Percentiles rank a stretch among this genome's conserved stretches.
Evolutionary conservation across 2,329 filamentous ascomycete genomes (phyloP).

Genomic region (Acrocalymma vagum): DNA sequence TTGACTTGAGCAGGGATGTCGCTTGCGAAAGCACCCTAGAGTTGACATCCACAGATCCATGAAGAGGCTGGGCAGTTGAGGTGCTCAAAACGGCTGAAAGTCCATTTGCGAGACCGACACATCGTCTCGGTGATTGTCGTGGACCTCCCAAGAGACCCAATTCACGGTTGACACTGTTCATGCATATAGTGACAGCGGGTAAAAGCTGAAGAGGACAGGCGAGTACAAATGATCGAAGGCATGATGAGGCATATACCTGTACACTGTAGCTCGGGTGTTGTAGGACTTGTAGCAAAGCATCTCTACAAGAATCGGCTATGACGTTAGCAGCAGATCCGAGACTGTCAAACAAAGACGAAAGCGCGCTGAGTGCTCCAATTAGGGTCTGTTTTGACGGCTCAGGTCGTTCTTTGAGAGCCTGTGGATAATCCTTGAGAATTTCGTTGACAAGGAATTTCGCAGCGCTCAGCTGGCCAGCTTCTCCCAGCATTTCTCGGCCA

Average conservation of each 20-base stretch:
- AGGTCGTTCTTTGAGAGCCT: conserved; percentile 82
- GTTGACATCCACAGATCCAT: conserved; percentile 95
- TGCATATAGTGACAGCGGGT: conserved; percentile 90
- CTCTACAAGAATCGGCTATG: conserved; percentile 84
- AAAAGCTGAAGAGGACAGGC: conserved; percentile 92
- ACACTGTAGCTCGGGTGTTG: conserved; percentile 97
- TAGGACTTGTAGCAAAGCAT: conserved; percentile 86
- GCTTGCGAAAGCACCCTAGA: conserved; percentile 90
- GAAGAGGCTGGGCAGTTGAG: conserved; percentile 85
- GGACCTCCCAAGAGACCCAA: conserved; percentile 78
- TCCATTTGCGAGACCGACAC: conserved; percentile 90
- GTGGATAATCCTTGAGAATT: conserved; percentile 92
- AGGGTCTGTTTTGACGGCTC: conserved; percentile 90
- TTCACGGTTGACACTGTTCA: conserved; percentile 93
- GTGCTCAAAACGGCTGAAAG: conserved; percentile 91
- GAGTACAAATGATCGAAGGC: conserved; percentile 85
- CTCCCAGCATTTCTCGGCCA: conserved; percentile 81
- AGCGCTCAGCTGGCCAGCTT: conserved; percentile 86
- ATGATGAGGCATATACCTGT: conserved; percentile 87
- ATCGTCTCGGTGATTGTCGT: conserved; percentile 81
- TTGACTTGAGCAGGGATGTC: conserved; percentile 90
- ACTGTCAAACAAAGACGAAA: conserved; percentile 79
- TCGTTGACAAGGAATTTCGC: conserved; percentile 85
- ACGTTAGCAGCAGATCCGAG: conserved; percentile 83
- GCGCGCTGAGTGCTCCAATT: conserved; percentile 78